Evolutionary conservation across 139 green algal species (phyloP).

Genomic region (Coelastrella sp.): DNA sequence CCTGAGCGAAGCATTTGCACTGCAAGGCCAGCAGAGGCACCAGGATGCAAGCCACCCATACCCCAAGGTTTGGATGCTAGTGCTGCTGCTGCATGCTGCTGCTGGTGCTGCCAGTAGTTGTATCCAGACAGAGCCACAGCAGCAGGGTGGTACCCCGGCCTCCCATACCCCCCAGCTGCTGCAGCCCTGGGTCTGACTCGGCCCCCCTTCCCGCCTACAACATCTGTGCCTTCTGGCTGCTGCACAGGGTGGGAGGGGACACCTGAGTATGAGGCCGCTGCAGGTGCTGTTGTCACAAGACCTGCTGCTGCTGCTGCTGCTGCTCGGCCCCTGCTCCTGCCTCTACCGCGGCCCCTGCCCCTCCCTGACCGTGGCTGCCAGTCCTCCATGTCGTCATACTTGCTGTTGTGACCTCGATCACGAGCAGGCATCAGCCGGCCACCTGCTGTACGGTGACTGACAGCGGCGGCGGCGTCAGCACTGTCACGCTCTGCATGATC

Average conservation of each 20-base stretch:
- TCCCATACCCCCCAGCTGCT: background rate
- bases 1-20: too few species aligned
- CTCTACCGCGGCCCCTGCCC: background rate
- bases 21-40: too few species aligned
- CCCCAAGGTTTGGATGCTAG: background rate
- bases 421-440: background rate
- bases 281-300: too few species aligned
- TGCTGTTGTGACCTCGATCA: conserved; percentile 9
- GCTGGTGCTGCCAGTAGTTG: background rate
- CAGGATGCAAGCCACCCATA: conserved; percentile 10
- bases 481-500: conserved; percentile 8
- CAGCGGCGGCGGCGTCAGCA: background rate
- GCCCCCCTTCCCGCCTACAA: background rate
- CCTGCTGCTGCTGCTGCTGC: background rate
- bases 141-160: background rate
- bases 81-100: conserved; percentile 13
- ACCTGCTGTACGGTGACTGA: background rate
- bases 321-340: background rate
- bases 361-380: conserved; percentile 21
- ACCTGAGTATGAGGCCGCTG: background rate
- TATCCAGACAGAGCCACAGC: background rate
- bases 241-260: background rate
- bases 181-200: background rate
- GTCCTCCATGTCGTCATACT: conserved; percentile 8
- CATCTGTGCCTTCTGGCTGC: background rate